Conservation (phyloP, 2,329 filamentous ascomycete genomes). For the Mycosphaerella arachidis region DNA sequence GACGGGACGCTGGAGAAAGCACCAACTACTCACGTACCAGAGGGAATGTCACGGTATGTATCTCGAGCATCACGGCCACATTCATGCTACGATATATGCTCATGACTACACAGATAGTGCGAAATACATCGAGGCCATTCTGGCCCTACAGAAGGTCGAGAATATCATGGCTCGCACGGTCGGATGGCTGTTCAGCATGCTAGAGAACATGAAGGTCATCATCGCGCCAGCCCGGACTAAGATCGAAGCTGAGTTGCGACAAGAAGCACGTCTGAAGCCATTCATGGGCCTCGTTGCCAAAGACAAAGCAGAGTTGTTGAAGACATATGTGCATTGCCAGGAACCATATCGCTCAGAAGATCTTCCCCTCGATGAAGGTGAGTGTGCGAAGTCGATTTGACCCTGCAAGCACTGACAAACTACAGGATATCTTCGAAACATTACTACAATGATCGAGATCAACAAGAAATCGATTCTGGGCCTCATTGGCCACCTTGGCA, state of each 20-base stretch:
- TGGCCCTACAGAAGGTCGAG: not conserved
- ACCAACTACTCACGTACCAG: not conserved
- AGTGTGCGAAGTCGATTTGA: too few relatives aligned
- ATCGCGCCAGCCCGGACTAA: conserved; percentile 57
- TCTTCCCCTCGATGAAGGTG: not conserved
- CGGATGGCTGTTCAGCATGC: conserved; percentile 56
- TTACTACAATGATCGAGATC: not conserved
- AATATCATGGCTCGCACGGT: not conserved
- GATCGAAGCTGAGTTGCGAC: conserved; percentile 62
- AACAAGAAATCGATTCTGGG: not conserved
- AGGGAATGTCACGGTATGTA: not conserved
- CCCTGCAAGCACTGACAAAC: not conserved
- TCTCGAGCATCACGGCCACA: not conserved
- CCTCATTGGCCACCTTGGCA: not conserved
- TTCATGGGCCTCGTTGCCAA: conserved; percentile 51
- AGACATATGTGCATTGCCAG: not conserved
- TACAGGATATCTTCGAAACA: not conserved
- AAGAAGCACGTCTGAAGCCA: conserved; percentile 82
- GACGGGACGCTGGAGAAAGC: too few relatives aligned
- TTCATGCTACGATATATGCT: not conserved
- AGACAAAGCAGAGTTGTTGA: not conserved
- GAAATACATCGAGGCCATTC: not conserved
- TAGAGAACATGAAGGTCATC: conserved; percentile 56
- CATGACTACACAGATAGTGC: not conserved
- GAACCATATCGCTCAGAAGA: too few relatives aligned